Percentiles rank a stretch among this genome's conserved stretches.
phyloP scores from a whole-genome alignment of 2,329 filamentous ascomycete genomes.

The Aspergillus tamarii region DNA sequence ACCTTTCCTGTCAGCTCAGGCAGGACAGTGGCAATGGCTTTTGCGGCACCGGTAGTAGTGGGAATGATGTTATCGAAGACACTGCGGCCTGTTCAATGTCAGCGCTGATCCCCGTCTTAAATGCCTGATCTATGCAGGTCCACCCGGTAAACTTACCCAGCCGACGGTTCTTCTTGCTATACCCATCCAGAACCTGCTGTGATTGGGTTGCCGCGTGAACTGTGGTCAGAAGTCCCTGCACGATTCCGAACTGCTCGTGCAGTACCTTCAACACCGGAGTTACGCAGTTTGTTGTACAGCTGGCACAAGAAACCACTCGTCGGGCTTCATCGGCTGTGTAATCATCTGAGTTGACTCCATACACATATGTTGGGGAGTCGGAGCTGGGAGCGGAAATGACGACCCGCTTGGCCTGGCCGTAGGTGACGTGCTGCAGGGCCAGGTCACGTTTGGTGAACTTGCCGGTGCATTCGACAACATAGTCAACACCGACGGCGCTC shows the following conservation, averaged over 20 bases:
- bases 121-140: neutral
- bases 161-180: constrained; percentile 39
- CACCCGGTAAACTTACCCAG: constrained; percentile 23
- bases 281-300: neutral
- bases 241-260: constrained; percentile 30
- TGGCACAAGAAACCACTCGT: neutral
- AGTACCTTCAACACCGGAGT: neutral
- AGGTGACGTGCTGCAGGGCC: constrained; percentile 76
- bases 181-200: constrained; percentile 38
- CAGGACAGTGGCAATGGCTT: constrained; percentile 96
- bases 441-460: constrained; percentile 37
- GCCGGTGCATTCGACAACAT: constrained; percentile 20
- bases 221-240: constrained; percentile 37
- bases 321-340: constrained; percentile 26
- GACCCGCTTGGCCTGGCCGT: constrained; percentile 89
- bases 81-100: constrained; percentile 65
- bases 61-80: constrained; percentile 97
- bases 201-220: constrained; percentile 35
- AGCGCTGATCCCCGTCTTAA: neutral
- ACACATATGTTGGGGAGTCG: constrained; percentile 71
- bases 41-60: constrained; percentile 89
- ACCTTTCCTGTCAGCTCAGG: constrained; percentile 92
- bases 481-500: constrained; percentile 30
- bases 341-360: constrained; percentile 33
- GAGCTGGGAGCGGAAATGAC: constrained; percentile 55